Percentiles rank a stretch among this genome's conserved stretches.
Conservation (phyloP, 768 basidiomycete species). For the Podaxis sp. region DNA sequence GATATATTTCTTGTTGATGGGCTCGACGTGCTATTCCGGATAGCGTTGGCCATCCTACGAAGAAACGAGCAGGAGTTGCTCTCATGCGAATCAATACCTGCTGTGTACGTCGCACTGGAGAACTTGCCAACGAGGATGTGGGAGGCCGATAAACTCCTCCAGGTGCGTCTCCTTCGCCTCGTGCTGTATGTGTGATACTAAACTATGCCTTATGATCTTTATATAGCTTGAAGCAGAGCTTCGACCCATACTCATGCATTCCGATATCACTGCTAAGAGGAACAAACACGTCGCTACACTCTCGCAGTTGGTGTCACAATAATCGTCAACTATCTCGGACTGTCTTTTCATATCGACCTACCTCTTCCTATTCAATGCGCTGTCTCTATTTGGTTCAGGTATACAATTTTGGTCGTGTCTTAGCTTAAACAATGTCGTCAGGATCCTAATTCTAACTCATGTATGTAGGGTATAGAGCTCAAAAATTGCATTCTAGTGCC, state of each 20-base stretch:
- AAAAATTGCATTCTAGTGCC: too few species aligned
- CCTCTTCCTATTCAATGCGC: background rate
- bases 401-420: too few species aligned
- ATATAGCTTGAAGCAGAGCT: slow-evolving; percentile 39
- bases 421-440: too few species aligned
- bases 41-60: slow-evolving; percentile 85
- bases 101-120: slow-evolving; percentile 87
- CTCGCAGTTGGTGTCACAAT: slow-evolving; percentile 11
- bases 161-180: slow-evolving; percentile 50
- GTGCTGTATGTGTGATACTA: background rate
- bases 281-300: slow-evolving; percentile 36
- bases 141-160: slow-evolving; percentile 87
- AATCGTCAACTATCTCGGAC: background rate
- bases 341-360: background rate
- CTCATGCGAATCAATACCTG: slow-evolving; percentile 80
- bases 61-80: slow-evolving; percentile 83
- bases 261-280: slow-evolving; percentile 46
- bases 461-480: too few species aligned
- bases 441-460: too few species aligned
- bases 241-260: slow-evolving; percentile 41
- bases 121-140: slow-evolving; percentile 91
- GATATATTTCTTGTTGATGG: slow-evolving; percentile 95
- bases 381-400: too few species aligned
- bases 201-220: slow-evolving; percentile 21
- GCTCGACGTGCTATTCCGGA: slow-evolving; percentile 85